Percentiles rank a stretch among this genome's conserved stretches.
These are phyloP conservation scores for Pseudotsuga menziesii DNA, from an alignment of 75 land plant species.

Conservation along the genomic window DNA sequence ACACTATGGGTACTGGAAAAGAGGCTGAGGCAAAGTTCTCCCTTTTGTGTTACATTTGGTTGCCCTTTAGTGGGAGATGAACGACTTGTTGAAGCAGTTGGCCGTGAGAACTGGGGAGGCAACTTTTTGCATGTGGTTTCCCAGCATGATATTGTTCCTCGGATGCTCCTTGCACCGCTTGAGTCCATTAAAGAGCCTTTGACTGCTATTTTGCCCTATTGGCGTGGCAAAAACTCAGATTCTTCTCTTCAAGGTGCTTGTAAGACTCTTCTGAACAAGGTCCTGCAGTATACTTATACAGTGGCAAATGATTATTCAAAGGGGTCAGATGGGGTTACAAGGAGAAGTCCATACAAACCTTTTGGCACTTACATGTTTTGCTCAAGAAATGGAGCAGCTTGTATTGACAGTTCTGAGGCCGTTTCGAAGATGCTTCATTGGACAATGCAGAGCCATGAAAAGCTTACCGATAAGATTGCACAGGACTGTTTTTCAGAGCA, in stretches of 20 bases:
- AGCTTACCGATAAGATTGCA: not conserved
- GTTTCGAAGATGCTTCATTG: conserved; percentile 35
- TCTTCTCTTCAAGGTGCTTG: too few species aligned
- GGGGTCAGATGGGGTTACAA: not conserved
- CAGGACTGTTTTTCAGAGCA: not conserved
- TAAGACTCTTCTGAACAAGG: not conserved
- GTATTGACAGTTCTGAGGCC: conserved; percentile 25
- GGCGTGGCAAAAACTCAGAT: not conserved
- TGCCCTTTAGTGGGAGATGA: conserved; percentile 53
- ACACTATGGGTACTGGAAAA: not conserved
- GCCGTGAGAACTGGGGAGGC: conserved; percentile 45
- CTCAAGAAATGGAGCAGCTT: too few species aligned
- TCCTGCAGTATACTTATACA: too few species aligned
- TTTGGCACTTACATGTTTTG: conserved; percentile 38
- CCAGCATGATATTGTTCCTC: conserved; percentile 49
- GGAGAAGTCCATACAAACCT: not conserved
- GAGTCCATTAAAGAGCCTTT: conserved; percentile 25
- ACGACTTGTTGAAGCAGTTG: conserved; percentile 33
- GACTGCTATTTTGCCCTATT: conserved; percentile 18
- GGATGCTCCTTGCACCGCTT: conserved; percentile 43
- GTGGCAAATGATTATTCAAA: too few species aligned
- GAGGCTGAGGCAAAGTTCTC: not conserved
- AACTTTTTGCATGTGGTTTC: conserved; percentile 50
- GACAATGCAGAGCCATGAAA: not conserved
- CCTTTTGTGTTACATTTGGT: conserved; percentile 61